Evolutionary conservation across 768 basidiomycete species (phyloP), one percentile per base, ranked within the genome.

Genomic region (Leccinum uliginosum): DNA sequence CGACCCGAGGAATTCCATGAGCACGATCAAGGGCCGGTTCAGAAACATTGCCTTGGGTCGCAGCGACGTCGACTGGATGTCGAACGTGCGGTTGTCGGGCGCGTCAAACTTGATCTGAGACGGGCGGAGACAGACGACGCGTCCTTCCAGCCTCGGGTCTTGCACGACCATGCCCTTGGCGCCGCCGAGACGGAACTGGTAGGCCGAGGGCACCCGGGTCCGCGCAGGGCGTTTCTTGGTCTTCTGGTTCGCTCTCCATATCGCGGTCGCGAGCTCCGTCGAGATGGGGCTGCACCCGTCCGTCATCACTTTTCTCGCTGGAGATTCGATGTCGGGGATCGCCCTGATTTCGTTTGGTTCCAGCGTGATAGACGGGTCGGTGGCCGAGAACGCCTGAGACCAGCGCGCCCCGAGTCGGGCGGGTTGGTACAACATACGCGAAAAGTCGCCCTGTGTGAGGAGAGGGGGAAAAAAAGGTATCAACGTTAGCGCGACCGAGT

Each of bases 251-350:
- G 61, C 67, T n/a, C 58, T 64, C 71, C 76, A 75, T 40, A 80
- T 74, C 1, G 49, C 67, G 2, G 66, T 60, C 15, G 68, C 67
- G 17, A 82, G 71, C 21, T 62, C 66, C 4, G 57, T 54, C 8
- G 80, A 80, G 40, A 81, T 76, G 15, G 75, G 67, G 1, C 80
- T 81, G 54, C 77, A 76, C 21, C 83, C 83, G 52, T 83, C 82
- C 6, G 81, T 81, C 69, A 82, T 82, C 47, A 72, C 58, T 24
- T 65, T 70, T 4, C 58, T 61, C 23, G n/a, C 40, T 3, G 56
- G 51, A 6, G 75, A 73, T 32, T 4, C 55, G n/a, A 63, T 67
- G 60, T 80, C 76, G 5, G 59, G 47, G 21, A 71, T 68, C 12
- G 0, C 43, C 3, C 5, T 4, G 23, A 83, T 76, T 59, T 81